Evolutionary conservation across 1,139 yeast species (phyloP).

Genomic region (Candida mesenterica): DNA sequence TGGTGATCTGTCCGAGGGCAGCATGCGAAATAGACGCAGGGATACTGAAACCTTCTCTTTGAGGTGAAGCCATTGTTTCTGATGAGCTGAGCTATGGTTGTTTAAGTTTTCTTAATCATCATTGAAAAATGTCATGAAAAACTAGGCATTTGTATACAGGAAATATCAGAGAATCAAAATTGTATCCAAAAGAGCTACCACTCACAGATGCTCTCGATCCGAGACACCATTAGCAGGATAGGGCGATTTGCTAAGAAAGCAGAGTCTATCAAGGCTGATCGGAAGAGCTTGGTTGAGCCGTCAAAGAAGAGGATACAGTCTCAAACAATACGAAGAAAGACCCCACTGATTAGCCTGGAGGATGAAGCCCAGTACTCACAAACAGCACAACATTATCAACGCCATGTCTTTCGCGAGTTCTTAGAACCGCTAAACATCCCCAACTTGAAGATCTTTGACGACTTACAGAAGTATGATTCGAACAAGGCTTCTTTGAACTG

Average conservation of each 20-base stretch:
- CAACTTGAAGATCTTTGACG: conserved; percentile 32
- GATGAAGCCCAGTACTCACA: not conserved
- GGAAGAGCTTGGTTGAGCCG: not conserved
- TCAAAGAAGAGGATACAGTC: not conserved
- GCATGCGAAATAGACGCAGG: conserved; percentile 78
- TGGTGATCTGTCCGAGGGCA: conserved; percentile 61
- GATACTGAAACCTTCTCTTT: conserved; percentile 92
- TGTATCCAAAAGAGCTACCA: too few relatives aligned
- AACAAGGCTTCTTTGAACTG: conserved; percentile 27
- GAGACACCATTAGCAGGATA: conserved; percentile 24
- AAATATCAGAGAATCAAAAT: not conserved
- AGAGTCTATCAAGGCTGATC: conserved; percentile 12
- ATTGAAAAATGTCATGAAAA: conserved; percentile 8
- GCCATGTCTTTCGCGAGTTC: conserved; percentile 33
- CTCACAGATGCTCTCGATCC: conserved; percentile 23
- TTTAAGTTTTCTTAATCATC: too few relatives aligned
- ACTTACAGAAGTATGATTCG: conserved; percentile 22
- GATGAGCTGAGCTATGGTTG: not conserved
- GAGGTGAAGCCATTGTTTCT: conserved; percentile 52
- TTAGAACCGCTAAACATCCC: conserved; percentile 36
- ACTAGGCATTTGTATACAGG: conserved; percentile 3
- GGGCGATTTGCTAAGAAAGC: conserved; percentile 22
- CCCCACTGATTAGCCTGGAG: not conserved
- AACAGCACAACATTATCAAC: conserved; percentile 14
- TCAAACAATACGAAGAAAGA: not conserved